Evolutionary conservation across 2,329 filamentous ascomycete genomes (phyloP), one percentile per base, ranked within the genome.

Genomic region (Pyrenophora seminiperda): DNA sequence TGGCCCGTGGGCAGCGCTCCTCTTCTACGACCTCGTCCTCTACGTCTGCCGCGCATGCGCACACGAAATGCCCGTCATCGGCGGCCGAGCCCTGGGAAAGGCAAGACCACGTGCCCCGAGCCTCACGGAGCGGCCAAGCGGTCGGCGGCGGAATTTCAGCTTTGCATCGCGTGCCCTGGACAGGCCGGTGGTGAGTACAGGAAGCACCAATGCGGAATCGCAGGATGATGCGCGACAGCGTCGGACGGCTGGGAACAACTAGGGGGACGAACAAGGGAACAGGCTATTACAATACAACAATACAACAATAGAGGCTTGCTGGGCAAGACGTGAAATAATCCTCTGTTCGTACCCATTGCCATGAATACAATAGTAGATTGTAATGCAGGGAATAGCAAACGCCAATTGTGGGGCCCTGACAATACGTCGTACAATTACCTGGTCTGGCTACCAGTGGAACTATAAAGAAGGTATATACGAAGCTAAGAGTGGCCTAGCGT

Each of bases 21-120:
- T 89, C 54, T 47, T 84, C 55, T 88, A 88, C 74, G 86, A 89
- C 66, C 68, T 86, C 45, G 56, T 81, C 18, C 77, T 88, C 33
- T 89, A 87, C 71, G 56, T 83, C 50, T 81, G 80, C 68, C 83
- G 86, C 52, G 76, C 80, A 11, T 64, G 79, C 10, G 78, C 78
- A 33, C 83, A 86, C 68, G 80, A 86, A 53, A 70, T 87, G 2
- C 85, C 85, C 1, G 66, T 81, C 22, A 61, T 86, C 38, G 85
- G 85, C 3, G 85, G 85, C 5, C 75, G 84, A 58, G 84, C 84
- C 27, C 76, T 80, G 49, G 84, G 85, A 4, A 78, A 79, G 58
- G 77, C 79, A 49, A 76, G 83, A 54, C 86, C 86, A 5, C 76
- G 83, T 55, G 84, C 83, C 29, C 85, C 85, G 11, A 86, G 79